Conservation (phyloP, 2,329 filamentous ascomycete genomes). For the Aureobasidium musti region DNA sequence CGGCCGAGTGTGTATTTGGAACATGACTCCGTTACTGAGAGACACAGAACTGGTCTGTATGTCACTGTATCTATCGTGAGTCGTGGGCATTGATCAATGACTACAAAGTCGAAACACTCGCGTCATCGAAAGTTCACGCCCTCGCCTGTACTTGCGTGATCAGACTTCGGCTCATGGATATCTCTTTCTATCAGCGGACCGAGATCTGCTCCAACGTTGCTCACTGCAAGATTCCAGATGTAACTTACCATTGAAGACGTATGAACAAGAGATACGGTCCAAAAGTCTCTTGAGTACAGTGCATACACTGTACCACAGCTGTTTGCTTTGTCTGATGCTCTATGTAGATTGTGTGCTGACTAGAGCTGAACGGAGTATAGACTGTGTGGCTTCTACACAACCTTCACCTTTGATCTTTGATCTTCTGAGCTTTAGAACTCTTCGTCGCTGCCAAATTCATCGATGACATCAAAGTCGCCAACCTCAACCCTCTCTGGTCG, state of each 20-base stretch:
- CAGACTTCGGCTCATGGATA: not conserved
- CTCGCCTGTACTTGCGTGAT: slow-evolving; percentile 5
- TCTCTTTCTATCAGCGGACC: not conserved
- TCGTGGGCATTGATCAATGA: not conserved
- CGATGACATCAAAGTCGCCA: slow-evolving; percentile 66
- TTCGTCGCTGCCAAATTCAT: slow-evolving; percentile 77
- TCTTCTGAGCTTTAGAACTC: slow-evolving; percentile 51
- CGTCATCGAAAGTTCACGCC: not conserved
- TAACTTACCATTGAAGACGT: not conserved
- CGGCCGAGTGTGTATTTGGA: not conserved
- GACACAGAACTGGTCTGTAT: not conserved
- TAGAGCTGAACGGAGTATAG: not conserved
- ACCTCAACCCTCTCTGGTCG: slow-evolving; percentile 75
- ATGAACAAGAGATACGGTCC: not conserved
- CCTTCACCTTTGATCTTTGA: not conserved
- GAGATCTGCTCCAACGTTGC: not conserved
- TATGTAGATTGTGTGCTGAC: not conserved
- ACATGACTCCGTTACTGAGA: not conserved
- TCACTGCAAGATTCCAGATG: not conserved
- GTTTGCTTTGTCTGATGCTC: not conserved
- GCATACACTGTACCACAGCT: not conserved
- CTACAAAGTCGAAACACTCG: not conserved
- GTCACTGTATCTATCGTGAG: too few relatives aligned
- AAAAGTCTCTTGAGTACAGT: not conserved
- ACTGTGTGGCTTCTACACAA: not conserved